These are phyloP conservation scores for Colletotrichum godetiae DNA, from an alignment of 2,329 filamentous ascomycete species.

Conservation along the genomic window DNA sequence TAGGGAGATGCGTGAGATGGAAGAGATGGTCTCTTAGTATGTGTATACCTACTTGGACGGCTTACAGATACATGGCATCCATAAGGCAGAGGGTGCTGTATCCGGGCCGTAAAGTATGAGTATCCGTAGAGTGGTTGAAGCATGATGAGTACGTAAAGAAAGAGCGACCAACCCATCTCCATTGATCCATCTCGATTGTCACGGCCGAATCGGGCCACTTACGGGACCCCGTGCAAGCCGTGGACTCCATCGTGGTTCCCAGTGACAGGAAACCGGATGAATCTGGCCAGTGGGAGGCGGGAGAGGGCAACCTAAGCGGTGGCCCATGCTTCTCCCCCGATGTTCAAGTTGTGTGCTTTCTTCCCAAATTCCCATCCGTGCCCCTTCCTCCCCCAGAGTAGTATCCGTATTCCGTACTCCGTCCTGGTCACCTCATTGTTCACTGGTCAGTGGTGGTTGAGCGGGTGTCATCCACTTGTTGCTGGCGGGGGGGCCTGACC, in stretches of 20 bases:
- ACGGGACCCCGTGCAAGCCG: neutral
- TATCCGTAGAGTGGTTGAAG: too few species aligned
- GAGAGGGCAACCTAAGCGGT: conserved; percentile 27
- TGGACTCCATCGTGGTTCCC: conserved; percentile 8
- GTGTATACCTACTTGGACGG: neutral
- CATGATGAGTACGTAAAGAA: neutral
- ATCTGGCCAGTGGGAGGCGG: conserved; percentile 21
- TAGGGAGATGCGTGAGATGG: neutral
- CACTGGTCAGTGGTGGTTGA: neutral
- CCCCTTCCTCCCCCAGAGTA: neutral
- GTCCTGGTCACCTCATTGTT: too few species aligned
- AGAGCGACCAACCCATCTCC: neutral
- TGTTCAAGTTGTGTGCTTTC: neutral
- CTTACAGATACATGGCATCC: neutral
- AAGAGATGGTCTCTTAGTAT: neutral
- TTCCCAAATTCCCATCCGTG: neutral
- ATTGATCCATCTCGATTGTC: neutral
- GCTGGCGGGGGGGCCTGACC: neutral
- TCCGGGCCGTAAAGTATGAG: too few species aligned
- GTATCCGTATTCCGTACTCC: too few species aligned
- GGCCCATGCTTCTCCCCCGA: conserved; percentile 25
- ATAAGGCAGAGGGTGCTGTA: too few species aligned
- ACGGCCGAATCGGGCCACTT: neutral
- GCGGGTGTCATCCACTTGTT: conserved; percentile 11
- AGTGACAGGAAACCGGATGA: conserved; percentile 26